phyloP scores from a whole-genome alignment of 345 rosid species.

The Garcia nutans region DNA sequence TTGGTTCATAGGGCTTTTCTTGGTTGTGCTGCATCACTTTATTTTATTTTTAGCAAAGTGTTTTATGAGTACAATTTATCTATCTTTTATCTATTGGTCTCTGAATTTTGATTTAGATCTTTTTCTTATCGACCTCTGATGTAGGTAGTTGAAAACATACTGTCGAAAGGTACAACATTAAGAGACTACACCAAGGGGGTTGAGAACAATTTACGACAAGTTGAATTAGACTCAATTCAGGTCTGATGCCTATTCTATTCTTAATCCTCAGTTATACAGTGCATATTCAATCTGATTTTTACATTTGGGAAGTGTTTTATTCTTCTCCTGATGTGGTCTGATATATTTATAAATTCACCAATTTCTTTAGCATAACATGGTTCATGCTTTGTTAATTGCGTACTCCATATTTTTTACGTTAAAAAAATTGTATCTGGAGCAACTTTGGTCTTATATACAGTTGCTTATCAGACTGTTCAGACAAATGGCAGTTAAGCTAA shows the following conservation, averaged over 20 bases:
- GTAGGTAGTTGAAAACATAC: conserved; percentile 85
- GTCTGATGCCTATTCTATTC: conserved; percentile 32
- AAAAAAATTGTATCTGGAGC: not conserved
- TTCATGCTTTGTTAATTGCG: not conserved
- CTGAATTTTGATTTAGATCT: not conserved
- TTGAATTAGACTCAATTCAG: conserved; percentile 92
- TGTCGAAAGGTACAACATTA: conserved; percentile 76
- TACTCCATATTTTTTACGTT: too few relatives aligned
- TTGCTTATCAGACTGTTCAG: not conserved
- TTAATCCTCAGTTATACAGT: not conserved
- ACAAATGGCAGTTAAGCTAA: not conserved
- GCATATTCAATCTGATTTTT: not conserved
- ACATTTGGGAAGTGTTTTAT: not conserved
- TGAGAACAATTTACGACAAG: conserved; percentile 87
- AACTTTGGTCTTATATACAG: not conserved
- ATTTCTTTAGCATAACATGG: not conserved
- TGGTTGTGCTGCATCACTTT: not conserved
- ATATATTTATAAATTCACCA: not conserved
- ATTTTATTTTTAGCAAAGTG: not conserved
- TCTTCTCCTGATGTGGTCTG: not conserved
- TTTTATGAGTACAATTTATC: not conserved
- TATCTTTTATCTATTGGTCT: not conserved
- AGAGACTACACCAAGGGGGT: conserved; percentile 93
- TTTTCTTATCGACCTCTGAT: not conserved
- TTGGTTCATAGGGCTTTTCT: not conserved